Evolutionary conservation across 352 stramenopile genomes (phyloP).

Genomic region (Phytophthora quininea): DNA sequence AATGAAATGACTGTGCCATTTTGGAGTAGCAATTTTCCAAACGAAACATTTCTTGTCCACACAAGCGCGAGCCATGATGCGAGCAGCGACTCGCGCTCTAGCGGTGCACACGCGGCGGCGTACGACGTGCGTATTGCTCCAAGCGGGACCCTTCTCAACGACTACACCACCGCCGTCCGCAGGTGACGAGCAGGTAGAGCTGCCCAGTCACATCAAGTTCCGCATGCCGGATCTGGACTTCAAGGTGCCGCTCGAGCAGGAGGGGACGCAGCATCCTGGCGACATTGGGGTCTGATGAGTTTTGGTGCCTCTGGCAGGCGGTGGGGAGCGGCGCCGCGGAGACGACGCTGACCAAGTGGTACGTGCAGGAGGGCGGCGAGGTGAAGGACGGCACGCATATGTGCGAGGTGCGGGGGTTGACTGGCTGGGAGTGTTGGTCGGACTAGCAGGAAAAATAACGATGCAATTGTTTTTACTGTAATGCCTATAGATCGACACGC

Average conservation of each 20-base stretch:
- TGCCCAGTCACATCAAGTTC: constrained; percentile 87
- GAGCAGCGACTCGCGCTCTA: constrained; percentile 18
- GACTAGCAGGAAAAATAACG: background rate
- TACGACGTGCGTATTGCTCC: constrained; percentile 1
- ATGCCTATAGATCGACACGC: constrained; percentile 74
- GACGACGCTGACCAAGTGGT: constrained; percentile 82
- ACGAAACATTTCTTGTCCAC: background rate
- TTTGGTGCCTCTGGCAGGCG: constrained; percentile 31
- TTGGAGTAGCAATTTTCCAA: background rate
- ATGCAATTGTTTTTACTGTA: constrained; percentile 1
- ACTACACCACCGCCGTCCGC: background rate
- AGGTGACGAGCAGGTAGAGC: constrained; percentile 17
- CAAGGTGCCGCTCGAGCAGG: constrained; percentile 43
- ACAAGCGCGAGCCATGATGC: constrained; percentile 12
- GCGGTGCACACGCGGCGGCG: constrained; percentile 17
- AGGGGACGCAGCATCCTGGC: background rate
- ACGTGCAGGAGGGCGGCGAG: constrained; percentile 61
- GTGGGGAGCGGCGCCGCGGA: constrained; percentile 59
- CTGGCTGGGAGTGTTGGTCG: too few species aligned
- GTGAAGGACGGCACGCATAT: constrained; percentile 76
- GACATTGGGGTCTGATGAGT: background rate
- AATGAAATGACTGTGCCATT: too few species aligned
- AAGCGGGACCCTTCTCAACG: constrained; percentile 15
- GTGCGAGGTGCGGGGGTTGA: constrained; percentile 56
- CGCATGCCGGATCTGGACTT: constrained; percentile 89